phyloP scores from a whole-genome alignment of 2,329 filamentous ascomycete species.

The Scolecobasidium constrictum region DNA sequence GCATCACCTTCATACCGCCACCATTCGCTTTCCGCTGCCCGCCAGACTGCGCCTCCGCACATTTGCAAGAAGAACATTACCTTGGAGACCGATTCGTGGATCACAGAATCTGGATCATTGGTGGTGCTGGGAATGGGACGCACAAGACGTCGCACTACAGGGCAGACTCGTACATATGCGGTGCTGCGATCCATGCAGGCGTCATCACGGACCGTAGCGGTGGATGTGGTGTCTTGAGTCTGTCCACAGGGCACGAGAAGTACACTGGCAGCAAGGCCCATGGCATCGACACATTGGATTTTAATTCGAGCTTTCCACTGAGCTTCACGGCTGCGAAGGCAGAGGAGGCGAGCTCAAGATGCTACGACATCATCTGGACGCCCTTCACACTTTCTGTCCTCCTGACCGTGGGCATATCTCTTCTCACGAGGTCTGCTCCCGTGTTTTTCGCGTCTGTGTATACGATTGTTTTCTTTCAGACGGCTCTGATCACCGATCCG shows the following conservation, averaged over 20 bases:
- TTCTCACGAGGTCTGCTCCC: slow-evolving; percentile 20
- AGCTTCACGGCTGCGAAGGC: slow-evolving; percentile 17
- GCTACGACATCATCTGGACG: slow-evolving; percentile 23
- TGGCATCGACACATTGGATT: slow-evolving; percentile 21
- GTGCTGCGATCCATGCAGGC: slow-evolving; percentile 24
- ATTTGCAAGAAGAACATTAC: slow-evolving; percentile 38
- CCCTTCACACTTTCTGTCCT: slow-evolving; percentile 22
- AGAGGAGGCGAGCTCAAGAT: slow-evolving; percentile 14
- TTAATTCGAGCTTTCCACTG: slow-evolving; percentile 23
- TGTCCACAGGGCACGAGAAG: slow-evolving; percentile 17
- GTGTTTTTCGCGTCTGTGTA: slow-evolving; percentile 22
- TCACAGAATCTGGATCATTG: slow-evolving; percentile 56
- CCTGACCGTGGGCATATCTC: slow-evolving; percentile 20
- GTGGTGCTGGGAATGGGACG: slow-evolving; percentile 35
- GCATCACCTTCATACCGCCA: slow-evolving; percentile 42
- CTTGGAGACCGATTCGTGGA: slow-evolving; percentile 50
- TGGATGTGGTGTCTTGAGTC: slow-evolving; percentile 22
- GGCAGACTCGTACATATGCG: slow-evolving; percentile 27
- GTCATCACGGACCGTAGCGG: slow-evolving; percentile 18
- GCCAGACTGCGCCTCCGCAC: slow-evolving; percentile 38
- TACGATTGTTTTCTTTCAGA: slow-evolving; percentile 22
- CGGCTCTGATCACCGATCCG: slow-evolving; percentile 25
- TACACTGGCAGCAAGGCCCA: slow-evolving; percentile 18
- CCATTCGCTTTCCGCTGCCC: slow-evolving; percentile 45
- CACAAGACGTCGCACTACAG: slow-evolving; percentile 18